Evolutionary conservation across 202 grass and related monocot species (phyloP), one percentile per base, ranked within the genome.

Genomic region (Brachypodium distachyon): DNA sequence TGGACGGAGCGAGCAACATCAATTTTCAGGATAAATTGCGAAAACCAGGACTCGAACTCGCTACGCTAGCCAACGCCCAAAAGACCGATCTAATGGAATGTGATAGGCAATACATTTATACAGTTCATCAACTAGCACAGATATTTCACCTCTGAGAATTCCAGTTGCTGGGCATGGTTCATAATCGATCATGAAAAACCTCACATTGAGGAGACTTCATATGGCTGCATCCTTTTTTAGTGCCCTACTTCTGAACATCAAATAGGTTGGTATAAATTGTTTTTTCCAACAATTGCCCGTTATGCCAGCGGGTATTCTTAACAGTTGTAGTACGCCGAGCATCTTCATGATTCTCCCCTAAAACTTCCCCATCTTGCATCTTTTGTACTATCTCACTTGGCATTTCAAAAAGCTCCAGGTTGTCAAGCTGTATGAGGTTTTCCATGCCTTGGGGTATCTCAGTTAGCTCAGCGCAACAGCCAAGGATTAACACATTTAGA

Each of bases 341-440:
- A 32, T 73, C 16, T 64, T 85, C 13, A 55, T 72, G 2, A 3
- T 47, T 1, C 3, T 22, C 31, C 16, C 6, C 25, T 28, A 1
- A 78, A 29, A 19, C 29, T 12, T 61, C 34, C 27, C 21, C 7
- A 5, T 81, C 14, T n/a, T 50, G 73, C 56, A 86, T 27, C 9
- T 83, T 49, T 1, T 64, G 8, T 80, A 78, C 48, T 5, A 90
- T 19, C 46, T 71, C 79, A 54, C 9, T 37, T 7, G 79, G 32
- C 78, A 90, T 82, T 5, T 73, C 67, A 50, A 38, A 72, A 61
- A 90, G 73, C 26, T 90, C 38, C 6, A 85, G n/a, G 4, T 4
- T 78, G 21, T 65, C n/a, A 12, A 84, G 82, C 42, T 53, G 47
- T 60, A 38, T 11, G 23, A 84, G 82, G 28, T 79, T 79, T 57